Evolutionary conservation across 2,329 filamentous ascomycete genomes (phyloP).

Genomic region (Sporothrix globosa): DNA sequence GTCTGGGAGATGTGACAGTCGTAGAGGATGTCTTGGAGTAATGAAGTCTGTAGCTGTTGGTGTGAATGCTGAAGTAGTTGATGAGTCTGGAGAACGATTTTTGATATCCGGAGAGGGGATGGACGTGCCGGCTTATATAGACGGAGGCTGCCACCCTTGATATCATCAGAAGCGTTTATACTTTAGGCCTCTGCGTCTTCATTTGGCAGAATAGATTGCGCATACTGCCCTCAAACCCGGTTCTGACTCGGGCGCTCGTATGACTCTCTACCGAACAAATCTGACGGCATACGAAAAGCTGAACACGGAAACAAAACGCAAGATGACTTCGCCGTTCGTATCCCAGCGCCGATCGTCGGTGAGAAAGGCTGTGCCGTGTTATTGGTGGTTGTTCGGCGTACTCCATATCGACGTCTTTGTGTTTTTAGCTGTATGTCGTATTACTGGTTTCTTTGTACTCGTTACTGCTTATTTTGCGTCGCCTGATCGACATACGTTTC

Average conservation of each 20-base stretch:
- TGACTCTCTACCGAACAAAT: background rate
- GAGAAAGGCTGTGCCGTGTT: background rate
- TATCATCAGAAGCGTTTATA: background rate
- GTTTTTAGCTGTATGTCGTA: background rate
- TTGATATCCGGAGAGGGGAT: background rate
- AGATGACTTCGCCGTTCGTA: background rate
- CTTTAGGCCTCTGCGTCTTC: background rate
- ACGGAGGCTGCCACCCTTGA: background rate
- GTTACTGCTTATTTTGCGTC: background rate
- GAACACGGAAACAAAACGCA: background rate
- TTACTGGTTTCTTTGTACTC: background rate
- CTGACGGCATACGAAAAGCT: background rate
- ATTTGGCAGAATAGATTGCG: background rate
- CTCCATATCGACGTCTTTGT: background rate
- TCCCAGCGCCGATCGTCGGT: constrained; percentile 9
- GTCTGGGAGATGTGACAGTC: background rate
- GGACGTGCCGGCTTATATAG: background rate
- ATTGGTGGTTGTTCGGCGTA: background rate
- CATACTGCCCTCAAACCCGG: background rate
- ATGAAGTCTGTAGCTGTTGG: background rate
- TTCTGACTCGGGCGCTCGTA: background rate
- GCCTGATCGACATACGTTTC: background rate
- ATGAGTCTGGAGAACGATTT: background rate
- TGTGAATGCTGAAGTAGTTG: background rate
- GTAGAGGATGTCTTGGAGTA: background rate